A percentile compares a stretch with the other conserved stretches of the same genome.
Evolutionary conservation across 441 rosid genomes (phyloP).

Genomic region (Kokia cookei): DNA sequence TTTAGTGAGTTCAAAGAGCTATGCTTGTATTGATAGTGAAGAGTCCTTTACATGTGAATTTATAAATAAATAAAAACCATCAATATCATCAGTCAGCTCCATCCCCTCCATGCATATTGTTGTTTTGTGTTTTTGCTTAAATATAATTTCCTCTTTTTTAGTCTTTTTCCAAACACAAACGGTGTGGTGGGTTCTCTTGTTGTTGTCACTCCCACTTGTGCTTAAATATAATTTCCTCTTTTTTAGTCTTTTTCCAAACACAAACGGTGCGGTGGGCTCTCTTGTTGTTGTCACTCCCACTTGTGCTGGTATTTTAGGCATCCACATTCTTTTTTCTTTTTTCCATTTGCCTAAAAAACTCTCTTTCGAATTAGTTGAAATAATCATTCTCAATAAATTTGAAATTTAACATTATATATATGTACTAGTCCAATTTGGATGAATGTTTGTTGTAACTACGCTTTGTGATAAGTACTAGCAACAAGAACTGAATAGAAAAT

Average conservation of each 20-base stretch:
- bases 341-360: neutral
- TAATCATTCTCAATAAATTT: too few relatives aligned
- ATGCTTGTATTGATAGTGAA: conserved; percentile 31
- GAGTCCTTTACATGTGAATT: conserved; percentile 11
- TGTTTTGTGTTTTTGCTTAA: neutral
- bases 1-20: conserved; percentile 29
- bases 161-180: neutral
- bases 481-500: too few relatives aligned
- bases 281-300: conserved; percentile 17
- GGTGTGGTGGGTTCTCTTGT: conserved; percentile 11
- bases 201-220: conserved; percentile 21
- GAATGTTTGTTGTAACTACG: too few relatives aligned
- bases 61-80: conserved; percentile 6
- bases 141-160: neutral
- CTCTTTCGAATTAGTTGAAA: too few relatives aligned
- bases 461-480: too few relatives aligned
- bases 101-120: conserved; percentile 13
- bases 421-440: too few relatives aligned
- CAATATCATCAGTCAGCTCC: conserved; percentile 10
- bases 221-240: too few relatives aligned
- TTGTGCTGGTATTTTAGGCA: too few relatives aligned
- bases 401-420: too few relatives aligned
- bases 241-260: neutral
- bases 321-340: too few relatives aligned
- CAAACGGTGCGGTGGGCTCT: conserved; percentile 5